Base-by-base conservation (phyloP, 2,329 filamentous ascomycete genomes). In the Diaporthe destruens region DNA sequence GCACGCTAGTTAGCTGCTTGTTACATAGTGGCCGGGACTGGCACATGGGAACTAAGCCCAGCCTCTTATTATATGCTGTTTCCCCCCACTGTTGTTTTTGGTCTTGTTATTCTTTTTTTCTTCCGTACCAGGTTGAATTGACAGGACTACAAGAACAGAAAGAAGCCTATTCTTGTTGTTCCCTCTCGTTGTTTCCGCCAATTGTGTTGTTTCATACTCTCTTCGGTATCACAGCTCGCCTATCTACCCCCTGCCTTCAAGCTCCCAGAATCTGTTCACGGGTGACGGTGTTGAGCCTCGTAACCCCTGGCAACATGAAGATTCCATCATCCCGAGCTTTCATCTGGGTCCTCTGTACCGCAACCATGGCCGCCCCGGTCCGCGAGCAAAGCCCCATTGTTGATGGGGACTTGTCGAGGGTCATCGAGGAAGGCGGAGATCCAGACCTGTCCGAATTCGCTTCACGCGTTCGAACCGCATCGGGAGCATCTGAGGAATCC, bases 391-490 rank as follows among this genome's bases (percentile, higher is more conserved):
- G 32, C 12, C 47, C 61, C 44, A 39, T 53, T n/a, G 47, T 20
- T 8, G 44, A 53, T 29, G n/a, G 20, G 14, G 11, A 53, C 23
- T 20, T 66, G 44, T 25, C 44, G 7, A 66, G 8, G 18, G 61
- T 44, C n/a, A 39, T 53, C 61, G 47, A 53, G 23, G 20, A 66
- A 51, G 34, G 47, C 32, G 16, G 8, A 1, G 61, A 66, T 20
- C 32, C 61, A 53, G 47, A 51, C 44, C 32, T 66, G 23, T 32
- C 47, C 61, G 61, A 66, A 20, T 66, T 66, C 32, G 47, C 47
- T 8, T 66, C n/a, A 16, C 61, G 61, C 11, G 32, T 66, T 25
- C 61, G 14, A 9, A 51, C 61, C 3, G 7, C 20, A 25, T 36
- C 20, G n/a, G 44, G 7, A 25, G 44, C 20, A n/a, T 51, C 44